A percentile compares a stretch with the other conserved stretches of the same genome.
These are phyloP conservation scores for Fusarium sp. DNA, from an alignment of 2,329 filamentous ascomycete genomes.

Conservation along the genomic window DNA sequence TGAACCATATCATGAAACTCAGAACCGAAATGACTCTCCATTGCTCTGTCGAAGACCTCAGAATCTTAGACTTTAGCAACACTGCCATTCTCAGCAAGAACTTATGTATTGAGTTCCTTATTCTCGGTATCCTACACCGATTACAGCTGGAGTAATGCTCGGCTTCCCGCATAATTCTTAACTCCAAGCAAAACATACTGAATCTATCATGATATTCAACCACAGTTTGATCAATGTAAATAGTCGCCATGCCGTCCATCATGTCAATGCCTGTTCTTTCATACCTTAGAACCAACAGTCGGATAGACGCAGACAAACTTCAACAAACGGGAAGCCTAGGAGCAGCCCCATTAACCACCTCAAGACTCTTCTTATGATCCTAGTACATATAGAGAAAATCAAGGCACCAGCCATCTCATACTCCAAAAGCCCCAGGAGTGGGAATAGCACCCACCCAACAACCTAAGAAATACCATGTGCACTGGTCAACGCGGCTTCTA, in stretches of 20 bases:
- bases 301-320: neutral
- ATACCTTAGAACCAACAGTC: neutral
- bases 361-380: neutral
- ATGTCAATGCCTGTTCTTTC: neutral
- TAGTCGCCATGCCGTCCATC: neutral
- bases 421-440: neutral
- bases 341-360: neutral
- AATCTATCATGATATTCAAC: neutral
- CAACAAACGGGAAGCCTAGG: neutral
- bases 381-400: neutral
- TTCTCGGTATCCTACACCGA: slow-evolving; percentile 4
- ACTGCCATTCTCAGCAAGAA: neutral
- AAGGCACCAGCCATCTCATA: neutral
- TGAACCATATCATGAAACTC: slow-evolving; percentile 3
- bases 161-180: slow-evolving; percentile 20
- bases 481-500: slow-evolving; percentile 40
- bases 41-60: neutral
- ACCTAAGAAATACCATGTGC: slow-evolving; percentile 29
- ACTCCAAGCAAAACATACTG: neutral
- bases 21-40: slow-evolving; percentile 11
- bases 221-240: neutral
- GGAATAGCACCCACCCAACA: neutral
- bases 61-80: neutral
- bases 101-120: neutral
- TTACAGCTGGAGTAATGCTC: slow-evolving; percentile 7